These are phyloP conservation scores for Blastocystis sp. DNA, from an alignment of 352 stramenopile genomes.

Conservation along the genomic window DNA sequence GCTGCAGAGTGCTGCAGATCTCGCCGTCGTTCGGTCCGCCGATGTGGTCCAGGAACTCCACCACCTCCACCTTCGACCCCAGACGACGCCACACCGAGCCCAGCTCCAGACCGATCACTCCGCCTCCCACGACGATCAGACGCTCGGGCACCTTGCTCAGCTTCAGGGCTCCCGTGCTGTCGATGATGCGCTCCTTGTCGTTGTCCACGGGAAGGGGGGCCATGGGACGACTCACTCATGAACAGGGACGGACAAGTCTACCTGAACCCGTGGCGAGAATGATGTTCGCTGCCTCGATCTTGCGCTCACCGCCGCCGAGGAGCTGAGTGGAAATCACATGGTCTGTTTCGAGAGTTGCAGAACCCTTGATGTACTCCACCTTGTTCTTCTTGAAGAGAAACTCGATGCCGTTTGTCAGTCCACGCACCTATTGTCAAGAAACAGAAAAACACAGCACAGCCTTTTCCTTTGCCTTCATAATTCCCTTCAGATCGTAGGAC, in stretches of 20 bases:
- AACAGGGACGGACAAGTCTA: conserved; percentile 56
- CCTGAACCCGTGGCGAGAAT: conserved; percentile 80
- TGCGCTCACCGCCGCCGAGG: conserved; percentile 81
- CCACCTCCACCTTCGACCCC: conserved; percentile 87
- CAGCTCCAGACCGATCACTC: conserved; percentile 96
- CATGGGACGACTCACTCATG: conserved; percentile 79
- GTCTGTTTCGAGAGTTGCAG: conserved; percentile 83
- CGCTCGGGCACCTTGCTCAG: conserved; percentile 85
- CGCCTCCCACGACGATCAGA: conserved; percentile 90
- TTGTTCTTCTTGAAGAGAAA: conserved; percentile 98
- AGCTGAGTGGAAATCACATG: conserved; percentile 84
- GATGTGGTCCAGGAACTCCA: conserved; percentile 93
- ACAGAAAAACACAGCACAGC: conserved; percentile 72
- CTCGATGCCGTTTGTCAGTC: conserved; percentile 90
- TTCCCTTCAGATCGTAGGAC: conserved; percentile 86
- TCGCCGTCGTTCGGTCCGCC: conserved; percentile 78
- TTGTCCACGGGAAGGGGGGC: conserved; percentile 93
- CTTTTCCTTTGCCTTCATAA: conserved; percentile 91
- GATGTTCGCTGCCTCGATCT: conserved; percentile 92
- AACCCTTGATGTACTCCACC: conserved; percentile 94
- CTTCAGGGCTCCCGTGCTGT: conserved; percentile 90
- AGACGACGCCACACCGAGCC: conserved; percentile 94
- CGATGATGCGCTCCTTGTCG: conserved; percentile 88
- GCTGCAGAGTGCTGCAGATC: conserved; percentile 90
- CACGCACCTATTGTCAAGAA: conserved; percentile 53